Evolutionary conservation across 805 yeast genomes (phyloP).

Genomic region (Kurtzmaniella fragi): DNA sequence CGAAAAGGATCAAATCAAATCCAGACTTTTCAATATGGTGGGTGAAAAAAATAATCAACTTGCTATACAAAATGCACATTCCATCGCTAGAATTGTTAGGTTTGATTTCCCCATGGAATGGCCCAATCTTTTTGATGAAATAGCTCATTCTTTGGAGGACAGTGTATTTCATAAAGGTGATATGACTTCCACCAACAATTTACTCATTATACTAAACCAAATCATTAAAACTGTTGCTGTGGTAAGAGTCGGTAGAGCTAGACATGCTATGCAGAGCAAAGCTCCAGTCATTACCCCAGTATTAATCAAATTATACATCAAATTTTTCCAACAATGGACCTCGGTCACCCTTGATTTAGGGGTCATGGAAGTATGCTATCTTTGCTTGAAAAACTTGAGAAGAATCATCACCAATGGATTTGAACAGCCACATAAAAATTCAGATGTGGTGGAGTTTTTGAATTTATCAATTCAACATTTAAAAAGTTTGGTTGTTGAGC

Average conservation of each 20-base stretch:
- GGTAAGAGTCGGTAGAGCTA: conserved; percentile 78
- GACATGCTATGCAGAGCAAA: conserved; percentile 70
- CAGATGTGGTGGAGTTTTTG: conserved; percentile 57
- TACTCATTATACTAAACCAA: conserved; percentile 68
- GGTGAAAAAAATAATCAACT: conserved; percentile 72
- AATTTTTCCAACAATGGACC: conserved; percentile 63
- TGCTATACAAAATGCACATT: conserved; percentile 78
- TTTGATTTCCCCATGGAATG: conserved; percentile 85
- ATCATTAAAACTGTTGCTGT: conserved; percentile 67
- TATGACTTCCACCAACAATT: conserved; percentile 53
- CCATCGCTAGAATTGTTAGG: conserved; percentile 72
- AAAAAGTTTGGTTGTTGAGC: conserved; percentile 47
- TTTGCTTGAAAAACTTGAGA: conserved; percentile 69
- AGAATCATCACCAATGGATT: conserved; percentile 73
- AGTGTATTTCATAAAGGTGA: conserved; percentile 38
- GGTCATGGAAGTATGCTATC: conserved; percentile 69
- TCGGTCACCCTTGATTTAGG: conserved; percentile 39
- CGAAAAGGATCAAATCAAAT: conserved; percentile 63
- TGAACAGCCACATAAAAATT: conserved; percentile 61
- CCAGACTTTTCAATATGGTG: conserved; percentile 52
- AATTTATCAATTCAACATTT: conserved; percentile 54
- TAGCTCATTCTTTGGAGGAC: conserved; percentile 42
- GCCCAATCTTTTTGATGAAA: conserved; percentile 73
- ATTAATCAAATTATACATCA: conserved; percentile 53
- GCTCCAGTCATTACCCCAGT: conserved; percentile 59